phyloP scores from a whole-genome alignment of 2,329 filamentous ascomycete genomes.

The Cryoendolithus antarcticus region DNA sequence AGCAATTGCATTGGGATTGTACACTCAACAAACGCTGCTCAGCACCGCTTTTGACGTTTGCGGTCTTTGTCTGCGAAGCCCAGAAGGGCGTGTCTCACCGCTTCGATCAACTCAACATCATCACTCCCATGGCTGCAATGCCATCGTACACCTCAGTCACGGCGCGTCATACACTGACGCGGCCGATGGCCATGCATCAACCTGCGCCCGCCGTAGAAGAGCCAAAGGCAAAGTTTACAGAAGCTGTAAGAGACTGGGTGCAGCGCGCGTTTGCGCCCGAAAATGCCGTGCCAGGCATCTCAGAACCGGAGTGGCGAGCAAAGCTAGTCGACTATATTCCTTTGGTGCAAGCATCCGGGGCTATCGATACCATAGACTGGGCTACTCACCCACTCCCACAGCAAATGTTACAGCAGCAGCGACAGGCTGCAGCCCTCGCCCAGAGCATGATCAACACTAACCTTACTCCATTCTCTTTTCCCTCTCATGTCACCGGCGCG shows the following conservation, averaged over 20 bases:
- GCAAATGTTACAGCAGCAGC: slow-evolving; percentile 63
- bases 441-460: slow-evolving; percentile 18
- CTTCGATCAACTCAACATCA: too few species aligned
- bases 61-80: too few species aligned
- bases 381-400: slow-evolving; percentile 72
- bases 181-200: too few species aligned
- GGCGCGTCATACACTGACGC: slow-evolving; percentile 23
- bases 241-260: slow-evolving; percentile 76
- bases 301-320: slow-evolving; percentile 58
- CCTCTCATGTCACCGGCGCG: slow-evolving; percentile 20
- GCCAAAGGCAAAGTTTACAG: background rate
- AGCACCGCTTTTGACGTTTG: too few species aligned
- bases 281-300: slow-evolving; percentile 39
- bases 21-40: too few species aligned
- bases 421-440: slow-evolving; percentile 32
- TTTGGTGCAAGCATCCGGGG: slow-evolving; percentile 60
- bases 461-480: slow-evolving; percentile 9
- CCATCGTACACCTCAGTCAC: slow-evolving; percentile 26
- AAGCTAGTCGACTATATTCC: slow-evolving; percentile 82
- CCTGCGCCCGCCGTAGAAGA: too few species aligned
- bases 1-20: too few species aligned
- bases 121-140: too few species aligned
- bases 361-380: slow-evolving; percentile 70
- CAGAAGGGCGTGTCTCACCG: too few species aligned
- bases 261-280: slow-evolving; percentile 64